Percentiles rank a stretch among this genome's conserved stretches.
Evolutionary conservation across 805 yeast species (phyloP).

Genomic region (Zygosaccharomyces bisporus): DNA sequence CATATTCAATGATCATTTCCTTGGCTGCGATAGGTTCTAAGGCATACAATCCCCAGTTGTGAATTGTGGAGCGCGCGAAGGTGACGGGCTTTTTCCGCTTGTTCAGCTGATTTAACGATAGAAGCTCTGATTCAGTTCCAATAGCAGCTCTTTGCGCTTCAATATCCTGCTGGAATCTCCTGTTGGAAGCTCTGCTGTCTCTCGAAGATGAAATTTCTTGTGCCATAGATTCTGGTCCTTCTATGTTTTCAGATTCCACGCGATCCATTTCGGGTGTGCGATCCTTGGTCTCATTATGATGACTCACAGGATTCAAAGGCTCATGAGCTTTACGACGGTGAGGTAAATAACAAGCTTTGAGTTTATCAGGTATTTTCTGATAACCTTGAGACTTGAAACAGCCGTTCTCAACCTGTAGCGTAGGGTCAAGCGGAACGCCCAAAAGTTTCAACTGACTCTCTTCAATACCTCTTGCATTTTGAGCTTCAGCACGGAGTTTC

Average conservation of each 20-base stretch:
- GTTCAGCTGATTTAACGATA: constrained; percentile 80
- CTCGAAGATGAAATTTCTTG: constrained; percentile 64
- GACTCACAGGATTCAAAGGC: constrained; percentile 71
- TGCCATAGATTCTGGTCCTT: constrained; percentile 14
- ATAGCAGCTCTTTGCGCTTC: constrained; percentile 73
- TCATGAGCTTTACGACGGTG: constrained; percentile 67
- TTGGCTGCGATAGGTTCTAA: constrained; percentile 91
- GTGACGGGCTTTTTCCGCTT: constrained; percentile 91
- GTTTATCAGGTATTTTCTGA: constrained; percentile 63
- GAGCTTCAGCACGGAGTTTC: constrained; percentile 22
- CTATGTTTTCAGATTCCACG: constrained; percentile 23
- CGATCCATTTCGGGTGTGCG: constrained; percentile 16
- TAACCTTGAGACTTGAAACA: constrained; percentile 73
- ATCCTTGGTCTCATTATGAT: constrained; percentile 48
- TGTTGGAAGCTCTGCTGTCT: constrained; percentile 78
- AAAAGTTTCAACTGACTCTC: constrained; percentile 26
- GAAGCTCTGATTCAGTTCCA: constrained; percentile 76
- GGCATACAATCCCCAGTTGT: constrained; percentile 97
- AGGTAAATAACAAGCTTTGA: constrained; percentile 73
- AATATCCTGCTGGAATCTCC: constrained; percentile 86
- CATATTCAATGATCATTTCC: constrained; percentile 97
- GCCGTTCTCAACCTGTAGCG: constrained; percentile 47
- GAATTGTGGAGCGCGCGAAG: constrained; percentile 96
- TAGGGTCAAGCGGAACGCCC: constrained; percentile 27
- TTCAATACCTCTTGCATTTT: constrained; percentile 8